These are phyloP conservation scores for Trichoderma asperelloides DNA, from an alignment of 495 filamentous ascomycete genomes.

Conservation along the genomic window DNA sequence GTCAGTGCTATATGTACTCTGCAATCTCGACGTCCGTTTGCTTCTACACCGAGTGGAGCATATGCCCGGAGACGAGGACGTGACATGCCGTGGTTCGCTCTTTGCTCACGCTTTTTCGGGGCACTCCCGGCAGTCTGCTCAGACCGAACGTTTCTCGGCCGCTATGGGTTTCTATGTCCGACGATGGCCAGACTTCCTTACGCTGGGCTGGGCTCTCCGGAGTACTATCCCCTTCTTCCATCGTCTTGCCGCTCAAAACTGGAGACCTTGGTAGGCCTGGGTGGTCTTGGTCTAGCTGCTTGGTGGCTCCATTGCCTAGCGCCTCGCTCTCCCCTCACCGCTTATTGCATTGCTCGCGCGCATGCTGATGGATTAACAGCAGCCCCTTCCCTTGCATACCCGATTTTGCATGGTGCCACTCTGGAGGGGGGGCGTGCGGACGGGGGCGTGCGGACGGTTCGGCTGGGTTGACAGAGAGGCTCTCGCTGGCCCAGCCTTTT, in stretches of 20 bases:
- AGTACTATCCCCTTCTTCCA: neutral
- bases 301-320: constrained; percentile 4
- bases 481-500: neutral
- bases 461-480: neutral
- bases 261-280: neutral
- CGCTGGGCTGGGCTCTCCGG: neutral
- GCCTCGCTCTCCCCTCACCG: neutral
- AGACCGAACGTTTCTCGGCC: neutral
- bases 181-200: neutral
- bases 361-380: neutral
- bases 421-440: neutral
- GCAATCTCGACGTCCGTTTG: constrained; percentile 3
- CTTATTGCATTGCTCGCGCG: neutral
- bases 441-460: neutral
- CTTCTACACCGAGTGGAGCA: constrained; percentile 1
- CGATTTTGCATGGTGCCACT: constrained; percentile 6
- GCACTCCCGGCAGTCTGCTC: neutral
- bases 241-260: neutral
- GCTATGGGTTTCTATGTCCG: neutral
- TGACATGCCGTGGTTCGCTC: constrained; percentile 1
- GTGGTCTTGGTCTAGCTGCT: neutral
- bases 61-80: neutral
- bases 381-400: constrained; percentile 6
- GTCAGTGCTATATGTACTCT: neutral
- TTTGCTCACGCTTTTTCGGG: neutral